Evolutionary conservation across 1,284 basidiomycete species (phyloP).

Genomic region (Fomes fomentarius): DNA sequence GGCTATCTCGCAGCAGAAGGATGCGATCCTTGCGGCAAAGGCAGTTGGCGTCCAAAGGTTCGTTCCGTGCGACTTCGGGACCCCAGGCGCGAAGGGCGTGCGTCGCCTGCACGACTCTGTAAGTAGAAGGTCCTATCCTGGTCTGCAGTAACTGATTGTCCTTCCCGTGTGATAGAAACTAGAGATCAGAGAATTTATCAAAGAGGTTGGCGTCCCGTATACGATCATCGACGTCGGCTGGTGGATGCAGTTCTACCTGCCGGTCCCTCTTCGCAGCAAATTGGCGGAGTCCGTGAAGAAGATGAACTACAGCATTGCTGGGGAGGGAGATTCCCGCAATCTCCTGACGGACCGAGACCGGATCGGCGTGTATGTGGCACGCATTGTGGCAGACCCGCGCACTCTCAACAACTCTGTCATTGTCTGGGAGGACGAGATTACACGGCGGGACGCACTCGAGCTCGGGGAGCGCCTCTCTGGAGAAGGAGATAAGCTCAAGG

Average conservation of each 20-base stretch:
- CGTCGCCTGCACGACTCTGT: conserved; percentile 21
- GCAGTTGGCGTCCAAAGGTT: conserved; percentile 16
- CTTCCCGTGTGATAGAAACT: too few relatives aligned
- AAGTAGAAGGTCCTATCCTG: not conserved
- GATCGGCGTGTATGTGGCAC: conserved; percentile 27
- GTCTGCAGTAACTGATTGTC: not conserved
- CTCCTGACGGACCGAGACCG: conserved; percentile 21
- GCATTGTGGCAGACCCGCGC: conserved; percentile 29
- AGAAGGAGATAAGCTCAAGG: conserved; percentile 16
- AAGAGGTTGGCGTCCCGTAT: conserved; percentile 21
- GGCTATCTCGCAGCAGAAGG: conserved; percentile 7
- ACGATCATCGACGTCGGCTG: conserved; percentile 33
- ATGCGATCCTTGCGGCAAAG: conserved; percentile 17
- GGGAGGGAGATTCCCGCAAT: conserved; percentile 13
- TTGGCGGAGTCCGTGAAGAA: not conserved
- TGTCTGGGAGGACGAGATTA: conserved; percentile 31
- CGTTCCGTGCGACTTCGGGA: conserved; percentile 24
- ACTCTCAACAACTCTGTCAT: conserved; percentile 32
- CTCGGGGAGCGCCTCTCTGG: conserved; percentile 20
- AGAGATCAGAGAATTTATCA: conserved; percentile 19
- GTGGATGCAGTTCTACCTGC: conserved; percentile 30
- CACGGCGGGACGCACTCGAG: conserved; percentile 18
- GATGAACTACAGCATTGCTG: conserved; percentile 8
- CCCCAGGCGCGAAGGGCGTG: conserved; percentile 18
- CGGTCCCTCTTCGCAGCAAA: conserved; percentile 4